These are phyloP conservation scores for Acanthamoeba quina DNA, from an alignment of 208 protist species.

Conservation along the genomic window DNA sequence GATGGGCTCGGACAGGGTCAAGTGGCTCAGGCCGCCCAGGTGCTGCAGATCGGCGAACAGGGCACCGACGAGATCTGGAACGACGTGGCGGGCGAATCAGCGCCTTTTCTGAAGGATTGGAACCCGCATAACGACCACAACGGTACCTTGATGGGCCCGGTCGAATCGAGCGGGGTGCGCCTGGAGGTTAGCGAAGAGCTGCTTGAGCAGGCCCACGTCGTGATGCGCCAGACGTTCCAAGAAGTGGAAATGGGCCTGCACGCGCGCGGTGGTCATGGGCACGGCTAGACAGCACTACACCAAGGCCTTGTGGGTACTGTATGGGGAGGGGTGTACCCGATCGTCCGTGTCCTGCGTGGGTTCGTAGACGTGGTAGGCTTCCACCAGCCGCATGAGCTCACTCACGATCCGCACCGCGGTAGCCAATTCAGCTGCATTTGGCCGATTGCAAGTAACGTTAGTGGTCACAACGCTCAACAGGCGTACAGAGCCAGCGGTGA, in stretches of 20 bases:
- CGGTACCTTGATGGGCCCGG: not conserved
- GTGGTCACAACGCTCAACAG: not conserved
- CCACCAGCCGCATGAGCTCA: conserved; percentile 38
- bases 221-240: not conserved
- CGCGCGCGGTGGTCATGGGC: not conserved
- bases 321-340: not conserved
- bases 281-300: not conserved
- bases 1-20: conserved; percentile 5
- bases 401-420: not conserved
- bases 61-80: conserved; percentile 42
- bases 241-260: conserved; percentile 38
- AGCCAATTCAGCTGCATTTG: not conserved
- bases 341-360: conserved; percentile 66
- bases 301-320: not conserved
- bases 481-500: not conserved
- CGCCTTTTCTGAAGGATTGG: not conserved
- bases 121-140: not conserved
- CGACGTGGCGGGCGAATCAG: not conserved
- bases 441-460: too few species aligned
- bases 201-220: not conserved
- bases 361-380: conserved; percentile 45
- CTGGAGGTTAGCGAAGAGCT: not conserved
- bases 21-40: conserved; percentile 10
- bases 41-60: conserved; percentile 29
- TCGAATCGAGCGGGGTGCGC: not conserved